phyloP scores from a whole-genome alignment of 2,329 filamentous ascomycete species.

The Xylariaceae sp. region DNA sequence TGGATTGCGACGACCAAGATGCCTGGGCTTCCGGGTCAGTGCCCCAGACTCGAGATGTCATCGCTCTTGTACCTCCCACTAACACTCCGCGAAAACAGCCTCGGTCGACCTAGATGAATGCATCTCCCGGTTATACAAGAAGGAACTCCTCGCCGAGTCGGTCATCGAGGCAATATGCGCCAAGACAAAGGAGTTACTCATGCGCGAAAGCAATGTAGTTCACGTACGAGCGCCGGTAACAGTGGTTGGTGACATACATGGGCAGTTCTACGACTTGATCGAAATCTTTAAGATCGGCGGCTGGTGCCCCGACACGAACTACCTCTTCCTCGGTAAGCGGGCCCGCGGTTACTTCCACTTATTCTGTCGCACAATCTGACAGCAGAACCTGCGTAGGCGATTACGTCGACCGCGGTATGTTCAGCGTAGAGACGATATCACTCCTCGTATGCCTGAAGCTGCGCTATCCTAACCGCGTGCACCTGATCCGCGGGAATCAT shows the following conservation, averaged over 20 bases:
- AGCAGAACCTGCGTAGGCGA: conserved; percentile 56
- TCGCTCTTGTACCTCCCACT: neutral
- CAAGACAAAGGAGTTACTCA: conserved; percentile 96
- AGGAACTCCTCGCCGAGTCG: conserved; percentile 93
- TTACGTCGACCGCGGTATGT: conserved; percentile 97
- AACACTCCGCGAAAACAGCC: conserved; percentile 44
- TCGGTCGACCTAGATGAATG: conserved; percentile 99
- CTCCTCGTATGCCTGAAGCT: conserved; percentile 95
- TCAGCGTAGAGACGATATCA: conserved; percentile 98
- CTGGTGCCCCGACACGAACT: conserved; percentile 96
- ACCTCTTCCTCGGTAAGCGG: conserved; percentile 80
- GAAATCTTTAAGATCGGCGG: conserved; percentile 99
- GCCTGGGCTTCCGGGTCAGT: conserved; percentile 54
- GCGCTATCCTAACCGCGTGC: conserved; percentile 91
- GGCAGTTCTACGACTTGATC: conserved; percentile 97
- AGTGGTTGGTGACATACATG: conserved; percentile 97
- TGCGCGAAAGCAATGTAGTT: conserved; percentile 99
- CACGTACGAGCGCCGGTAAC: conserved; percentile 94
- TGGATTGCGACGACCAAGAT: conserved; percentile 34
- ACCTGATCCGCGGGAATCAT: conserved; percentile 96
- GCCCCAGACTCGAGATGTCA: conserved; percentile 1
- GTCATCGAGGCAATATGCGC: conserved; percentile 99
- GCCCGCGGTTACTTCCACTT: neutral
- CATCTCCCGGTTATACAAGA: conserved; percentile 93
- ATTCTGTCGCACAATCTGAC: conserved; percentile 1